A percentile compares a stretch with the other conserved stretches of the same genome.
Evolutionary conservation across 2,329 filamentous ascomycete genomes (phyloP).

Genomic region (Colletotrichum phormii): DNA sequence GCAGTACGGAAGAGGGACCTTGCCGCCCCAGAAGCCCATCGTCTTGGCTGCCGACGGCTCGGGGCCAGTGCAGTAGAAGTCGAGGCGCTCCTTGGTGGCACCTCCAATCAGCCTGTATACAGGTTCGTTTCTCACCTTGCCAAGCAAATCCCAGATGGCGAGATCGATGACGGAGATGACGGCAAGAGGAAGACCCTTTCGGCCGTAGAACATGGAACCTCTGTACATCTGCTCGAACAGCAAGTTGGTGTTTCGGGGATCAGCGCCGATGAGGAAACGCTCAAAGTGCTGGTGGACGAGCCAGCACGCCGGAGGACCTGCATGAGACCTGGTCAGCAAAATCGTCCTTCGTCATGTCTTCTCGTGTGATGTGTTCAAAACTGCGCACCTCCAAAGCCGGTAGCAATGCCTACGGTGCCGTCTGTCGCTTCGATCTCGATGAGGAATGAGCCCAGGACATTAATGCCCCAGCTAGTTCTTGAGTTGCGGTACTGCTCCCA

Average conservation of each 20-base stretch:
- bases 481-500: constrained; percentile 91
- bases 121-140: constrained; percentile 91
- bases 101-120: constrained; percentile 96
- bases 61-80: constrained; percentile 96
- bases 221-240: constrained; percentile 98
- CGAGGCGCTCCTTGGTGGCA: constrained; percentile 82
- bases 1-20: constrained; percentile 90
- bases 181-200: constrained; percentile 89
- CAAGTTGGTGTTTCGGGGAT: constrained; percentile 90
- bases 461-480: constrained; percentile 94
- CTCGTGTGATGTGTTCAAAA: neutral
- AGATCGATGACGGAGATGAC: constrained; percentile 96
- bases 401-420: constrained; percentile 94
- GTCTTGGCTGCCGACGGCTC: constrained; percentile 82
- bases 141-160: constrained; percentile 90
- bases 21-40: constrained; percentile 92
- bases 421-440: constrained; percentile 90
- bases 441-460: constrained; percentile 91
- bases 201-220: constrained; percentile 94
- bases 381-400: constrained; percentile 81
- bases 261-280: constrained; percentile 88
- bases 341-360: neutral
- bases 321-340: neutral
- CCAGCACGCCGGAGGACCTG: constrained; percentile 91
- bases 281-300: constrained; percentile 93